These are phyloP conservation scores for Starmera dryadoides DNA, from an alignment of 805 yeast species.

Conservation along the genomic window DNA sequence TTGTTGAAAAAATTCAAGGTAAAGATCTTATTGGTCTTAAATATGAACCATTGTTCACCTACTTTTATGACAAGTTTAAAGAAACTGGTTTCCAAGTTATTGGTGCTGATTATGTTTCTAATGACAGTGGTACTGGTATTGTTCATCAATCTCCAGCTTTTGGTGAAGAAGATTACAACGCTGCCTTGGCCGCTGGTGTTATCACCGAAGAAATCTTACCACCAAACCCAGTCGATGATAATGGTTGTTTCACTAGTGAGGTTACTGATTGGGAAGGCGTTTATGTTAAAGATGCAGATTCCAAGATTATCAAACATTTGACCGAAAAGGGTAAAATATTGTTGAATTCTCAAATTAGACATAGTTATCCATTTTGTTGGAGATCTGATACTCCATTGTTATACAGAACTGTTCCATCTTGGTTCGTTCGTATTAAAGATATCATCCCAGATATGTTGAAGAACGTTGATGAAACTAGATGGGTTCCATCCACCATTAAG, in stretches of 20 bases:
- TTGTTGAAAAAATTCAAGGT: slow-evolving; percentile 78
- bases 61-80: slow-evolving; percentile 67
- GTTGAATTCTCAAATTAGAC: slow-evolving; percentile 77
- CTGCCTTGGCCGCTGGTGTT: slow-evolving; percentile 69
- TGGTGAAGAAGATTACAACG: slow-evolving; percentile 97
- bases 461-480: slow-evolving; percentile 77
- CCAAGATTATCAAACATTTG: slow-evolving; percentile 76
- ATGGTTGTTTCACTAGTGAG: slow-evolving; percentile 73
- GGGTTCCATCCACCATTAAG: slow-evolving; percentile 91
- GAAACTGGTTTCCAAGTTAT: slow-evolving; percentile 80
- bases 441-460: slow-evolving; percentile 84
- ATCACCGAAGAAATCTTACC: slow-evolving; percentile 61
- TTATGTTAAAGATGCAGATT: slow-evolving; percentile 95
- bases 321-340: slow-evolving; percentile 72
- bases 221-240: slow-evolving; percentile 94
- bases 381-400: slow-evolving; percentile 97
- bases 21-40: slow-evolving; percentile 68
- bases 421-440: slow-evolving; percentile 91
- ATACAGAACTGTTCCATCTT: slow-evolving; percentile 95
- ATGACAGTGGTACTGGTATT: slow-evolving; percentile 97
- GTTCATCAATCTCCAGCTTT: slow-evolving; percentile 98
- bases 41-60: slow-evolving; percentile 80
- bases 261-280: slow-evolving; percentile 73
- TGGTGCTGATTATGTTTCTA: slow-evolving; percentile 76
- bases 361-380: slow-evolving; percentile 99